Evolutionary conservation across 495 filamentous ascomycete genomes (phyloP).

Genomic region (Trichoderma reesei): DNA sequence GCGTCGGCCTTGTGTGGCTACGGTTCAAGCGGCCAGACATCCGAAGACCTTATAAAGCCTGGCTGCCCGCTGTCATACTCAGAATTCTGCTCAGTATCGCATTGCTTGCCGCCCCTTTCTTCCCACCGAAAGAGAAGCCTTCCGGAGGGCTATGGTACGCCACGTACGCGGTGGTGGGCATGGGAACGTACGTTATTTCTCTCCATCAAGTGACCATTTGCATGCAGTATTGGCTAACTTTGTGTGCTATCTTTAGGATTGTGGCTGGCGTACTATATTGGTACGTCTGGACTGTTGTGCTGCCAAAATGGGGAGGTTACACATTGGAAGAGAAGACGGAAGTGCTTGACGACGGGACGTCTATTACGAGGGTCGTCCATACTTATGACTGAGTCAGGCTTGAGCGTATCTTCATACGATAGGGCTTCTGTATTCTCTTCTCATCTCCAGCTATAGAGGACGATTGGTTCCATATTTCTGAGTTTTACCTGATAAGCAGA

Average conservation of each 20-base stretch:
- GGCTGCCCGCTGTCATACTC: slow-evolving; percentile 43
- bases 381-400: slow-evolving; percentile 8
- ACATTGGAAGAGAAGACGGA: slow-evolving; percentile 48
- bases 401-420: not conserved
- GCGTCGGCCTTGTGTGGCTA: slow-evolving; percentile 51
- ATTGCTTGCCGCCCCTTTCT: slow-evolving; percentile 46
- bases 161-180: slow-evolving; percentile 63
- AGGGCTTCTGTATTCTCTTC: not conserved
- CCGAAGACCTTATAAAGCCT: slow-evolving; percentile 60
- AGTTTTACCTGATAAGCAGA: not conserved
- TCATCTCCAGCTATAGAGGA: not conserved
- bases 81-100: slow-evolving; percentile 35
- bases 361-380: slow-evolving; percentile 45
- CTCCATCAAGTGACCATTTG: slow-evolving; percentile 16
- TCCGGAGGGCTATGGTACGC: slow-evolving; percentile 57
- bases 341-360: slow-evolving; percentile 49
- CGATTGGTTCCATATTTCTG: not conserved
- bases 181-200: slow-evolving; percentile 50
- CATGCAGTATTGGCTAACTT: not conserved
- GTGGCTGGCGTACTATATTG: slow-evolving; percentile 55
- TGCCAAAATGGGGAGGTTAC: slow-evolving; percentile 50
- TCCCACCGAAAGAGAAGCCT: slow-evolving; percentile 40
- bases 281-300: slow-evolving; percentile 53
- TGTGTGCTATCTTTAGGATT: slow-evolving; percentile 42
- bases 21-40: slow-evolving; percentile 51